Evolutionary conservation across 495 filamentous ascomycete genomes (phyloP), one percentile per base, ranked within the genome.

Genomic region (Friedmanniomyces simplex): DNA sequence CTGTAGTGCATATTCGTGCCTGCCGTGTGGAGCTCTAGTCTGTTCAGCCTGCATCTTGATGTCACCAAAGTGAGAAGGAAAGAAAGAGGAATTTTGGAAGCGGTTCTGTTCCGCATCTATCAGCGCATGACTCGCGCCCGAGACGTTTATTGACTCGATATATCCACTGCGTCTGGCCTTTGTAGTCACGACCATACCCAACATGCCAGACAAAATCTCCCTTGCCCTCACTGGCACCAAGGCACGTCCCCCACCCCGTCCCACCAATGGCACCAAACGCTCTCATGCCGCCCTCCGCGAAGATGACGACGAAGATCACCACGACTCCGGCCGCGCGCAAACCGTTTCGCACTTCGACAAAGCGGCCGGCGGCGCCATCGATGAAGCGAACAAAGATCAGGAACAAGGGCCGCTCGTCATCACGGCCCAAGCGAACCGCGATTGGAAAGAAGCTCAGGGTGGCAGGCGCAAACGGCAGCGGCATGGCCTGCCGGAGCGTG

Each of bases 401-500:
- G 69, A 63, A 16, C 74, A 77, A 48, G 67, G 69, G 50, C 76
- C 78, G 13, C 70, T 87, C 24, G 76, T 88, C 24, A 93, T 93
- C 52, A 74, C 75, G 13, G 77, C 77, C 13, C 75, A 82, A 55
- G 77, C 76, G 67, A 87, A 85, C 66, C 81, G 84, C 50, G 82
- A 89, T 66, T 88, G 86, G 86, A 80, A 82, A 63, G 82, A 83
- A 55, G 78, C 83, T 58, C 28, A 32, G 28, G 28, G 28, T 32
- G 69, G 75, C 49, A 72, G 71, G 46, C 73, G 73, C 52, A 79
- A 78, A 52, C 74, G 74, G 49, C 63, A 58, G 50, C 39, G 32
- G 2, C 52, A 54, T 43, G 56, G 28, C 16, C 39, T 66, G n/a
- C 63, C 65, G 26, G 61, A 5, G 7, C 48, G 57, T 11, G 53